phyloP scores from a whole-genome alignment of 2,329 filamentous ascomycete species.

The Botrytis aclada region DNA sequence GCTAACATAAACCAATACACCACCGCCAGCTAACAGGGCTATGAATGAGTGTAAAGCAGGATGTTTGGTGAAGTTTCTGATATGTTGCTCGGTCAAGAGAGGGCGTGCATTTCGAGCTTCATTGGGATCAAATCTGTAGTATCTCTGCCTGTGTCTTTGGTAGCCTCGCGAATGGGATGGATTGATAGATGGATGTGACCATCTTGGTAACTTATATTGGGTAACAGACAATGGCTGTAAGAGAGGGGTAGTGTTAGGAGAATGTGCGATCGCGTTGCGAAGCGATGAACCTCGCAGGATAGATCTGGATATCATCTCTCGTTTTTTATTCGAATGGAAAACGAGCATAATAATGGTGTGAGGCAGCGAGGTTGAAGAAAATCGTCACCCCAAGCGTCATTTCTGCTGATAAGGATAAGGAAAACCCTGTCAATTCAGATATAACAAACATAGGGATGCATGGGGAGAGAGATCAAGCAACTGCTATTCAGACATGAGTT shows the following conservation, averaged over 20 bases:
- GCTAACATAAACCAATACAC: slow-evolving; percentile 56
- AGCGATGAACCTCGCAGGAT: neutral
- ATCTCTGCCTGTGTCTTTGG: slow-evolving; percentile 3
- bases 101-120: slow-evolving; percentile 36
- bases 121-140: slow-evolving; percentile 26
- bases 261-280: neutral
- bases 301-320: slow-evolving; percentile 6
- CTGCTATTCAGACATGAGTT: neutral
- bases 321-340: neutral
- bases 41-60: slow-evolving; percentile 42
- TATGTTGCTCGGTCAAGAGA: slow-evolving; percentile 40
- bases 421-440: neutral
- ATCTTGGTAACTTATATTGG: neutral
- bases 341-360: neutral
- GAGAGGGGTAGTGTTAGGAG: neutral
- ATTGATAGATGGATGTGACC: neutral
- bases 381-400: neutral
- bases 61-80: slow-evolving; percentile 38
- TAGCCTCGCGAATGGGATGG: slow-evolving; percentile 15
- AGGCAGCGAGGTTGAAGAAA: neutral
- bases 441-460: neutral
- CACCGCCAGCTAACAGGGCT: slow-evolving; percentile 42
- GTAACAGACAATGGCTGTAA: neutral
- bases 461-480: neutral
- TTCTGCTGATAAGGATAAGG: neutral